A percentile compares a stretch with the other conserved stretches of the same genome.
Evolutionary conservation across 2,329 filamentous ascomycete genomes (phyloP).

Genomic region (Xylaria sp.): DNA sequence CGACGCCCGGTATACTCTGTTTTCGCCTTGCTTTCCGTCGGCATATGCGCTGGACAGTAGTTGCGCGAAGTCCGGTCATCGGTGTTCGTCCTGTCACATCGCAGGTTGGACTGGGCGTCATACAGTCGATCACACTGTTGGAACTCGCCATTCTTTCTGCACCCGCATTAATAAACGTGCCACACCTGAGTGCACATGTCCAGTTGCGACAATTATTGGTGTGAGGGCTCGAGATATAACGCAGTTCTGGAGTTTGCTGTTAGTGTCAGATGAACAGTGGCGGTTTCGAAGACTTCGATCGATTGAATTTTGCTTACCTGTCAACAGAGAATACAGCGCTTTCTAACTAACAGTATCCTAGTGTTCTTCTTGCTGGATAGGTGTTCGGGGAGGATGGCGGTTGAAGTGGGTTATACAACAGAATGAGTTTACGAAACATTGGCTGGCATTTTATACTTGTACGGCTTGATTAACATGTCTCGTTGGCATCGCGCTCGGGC

Average conservation of each 20-base stretch:
- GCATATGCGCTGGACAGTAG: slow-evolving; percentile 22
- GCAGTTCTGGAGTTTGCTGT: slow-evolving; percentile 21
- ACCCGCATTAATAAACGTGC: background rate
- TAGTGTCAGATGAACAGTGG: slow-evolving; percentile 20
- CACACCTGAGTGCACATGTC: background rate
- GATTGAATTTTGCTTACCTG: slow-evolving; percentile 24
- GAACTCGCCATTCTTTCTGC: background rate
- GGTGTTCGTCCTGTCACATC: slow-evolving; percentile 12
- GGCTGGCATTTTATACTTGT: slow-evolving; percentile 25
- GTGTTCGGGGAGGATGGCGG: slow-evolving; percentile 15
- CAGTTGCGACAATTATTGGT: slow-evolving; percentile 8
- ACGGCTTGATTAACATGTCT: slow-evolving; percentile 22
- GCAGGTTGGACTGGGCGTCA: slow-evolving; percentile 23
- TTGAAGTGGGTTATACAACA: slow-evolving; percentile 25
- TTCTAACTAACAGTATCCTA: slow-evolving; percentile 20
- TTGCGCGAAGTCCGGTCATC: slow-evolving; percentile 18
- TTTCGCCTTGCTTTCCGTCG: slow-evolving; percentile 23
- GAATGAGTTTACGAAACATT: slow-evolving; percentile 21
- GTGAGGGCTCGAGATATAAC: slow-evolving; percentile 18
- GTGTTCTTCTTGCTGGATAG: slow-evolving; percentile 16
- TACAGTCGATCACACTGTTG: background rate
- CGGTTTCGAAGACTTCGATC: slow-evolving; percentile 21
- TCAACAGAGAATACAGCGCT: slow-evolving; percentile 25
- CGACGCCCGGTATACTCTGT: slow-evolving; percentile 21
- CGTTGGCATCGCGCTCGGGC: slow-evolving; percentile 12